These are phyloP conservation scores for Coemansia sp. DNA, from an alignment of 192 early-diverging fungal species.

Conservation along the genomic window DNA sequence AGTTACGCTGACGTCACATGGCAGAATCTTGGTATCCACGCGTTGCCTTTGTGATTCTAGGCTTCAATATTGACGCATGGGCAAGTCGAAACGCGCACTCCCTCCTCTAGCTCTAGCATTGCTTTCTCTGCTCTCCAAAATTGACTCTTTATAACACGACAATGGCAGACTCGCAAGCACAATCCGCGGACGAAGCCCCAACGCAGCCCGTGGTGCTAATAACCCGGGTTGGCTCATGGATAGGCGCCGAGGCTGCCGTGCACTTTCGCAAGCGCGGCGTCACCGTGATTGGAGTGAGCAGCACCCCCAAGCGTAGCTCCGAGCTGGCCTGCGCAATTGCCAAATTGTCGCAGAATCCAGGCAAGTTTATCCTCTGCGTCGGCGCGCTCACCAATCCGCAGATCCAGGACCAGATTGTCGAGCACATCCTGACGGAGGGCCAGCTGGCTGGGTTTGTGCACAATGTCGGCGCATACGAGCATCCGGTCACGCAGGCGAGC, in stretches of 20 bases:
- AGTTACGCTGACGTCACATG: neutral
- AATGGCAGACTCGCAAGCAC: conserved; percentile 10
- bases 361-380: conserved; percentile 17
- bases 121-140: too few species aligned
- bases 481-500: neutral
- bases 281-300: conserved; percentile 26
- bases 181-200: neutral
- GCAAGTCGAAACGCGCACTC: too few species aligned
- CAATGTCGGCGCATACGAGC: conserved; percentile 23
- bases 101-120: neutral
- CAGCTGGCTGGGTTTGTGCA: conserved; percentile 15
- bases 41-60: too few species aligned
- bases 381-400: conserved; percentile 2
- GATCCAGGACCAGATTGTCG: conserved; percentile 7
- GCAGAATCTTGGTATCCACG: neutral
- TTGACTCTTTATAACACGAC: neutral
- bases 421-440: conserved; percentile 1
- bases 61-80: too few species aligned
- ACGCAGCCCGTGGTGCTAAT: conserved; percentile 14
- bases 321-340: conserved; percentile 1
- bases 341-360: neutral
- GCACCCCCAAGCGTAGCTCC: conserved; percentile 8
- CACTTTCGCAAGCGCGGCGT: conserved; percentile 12
- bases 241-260: conserved; percentile 24
- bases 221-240: conserved; percentile 24